Base-by-base conservation (phyloP, 2,329 filamentous ascomycete species). In the Xylaria sp. region DNA sequence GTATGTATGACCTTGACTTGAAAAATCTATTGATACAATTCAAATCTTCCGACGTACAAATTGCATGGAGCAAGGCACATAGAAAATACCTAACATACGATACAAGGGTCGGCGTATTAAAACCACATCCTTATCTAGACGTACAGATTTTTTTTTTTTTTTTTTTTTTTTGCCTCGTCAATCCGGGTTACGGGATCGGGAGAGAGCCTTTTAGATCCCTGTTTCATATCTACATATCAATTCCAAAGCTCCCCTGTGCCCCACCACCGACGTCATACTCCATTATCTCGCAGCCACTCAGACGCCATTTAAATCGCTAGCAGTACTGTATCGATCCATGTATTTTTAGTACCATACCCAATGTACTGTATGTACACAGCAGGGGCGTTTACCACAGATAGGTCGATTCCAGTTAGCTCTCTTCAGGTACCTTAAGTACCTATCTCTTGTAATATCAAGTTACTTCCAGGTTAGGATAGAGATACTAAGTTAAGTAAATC, bases 241-340 rank as follows among this genome's bases (percentile, higher is more conserved):
- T 47, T 47, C 42, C 42, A 47, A 47, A 47, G 34, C 34, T 51
- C n/a, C 19, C 8, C 3, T 9, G 12, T 17, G 27, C 51, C 14
- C 32, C 42, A n/a, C n/a, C 12, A 51, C 53, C 50, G 53, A 64
- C 53, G 61, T 64, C 61, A 64, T 64, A 32, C 30, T 8, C 6
- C 34, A 54, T 61, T 30, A 32, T n/a, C 30, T 21, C 2, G 8
- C 4, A n/a, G 12, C 39, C 27, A 32, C 27, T 45, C n/a, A 11
- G 21, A 42, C 24, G 48, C 12, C 17, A 50, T 50, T 24, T n/a
- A 51, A 17, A 55, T 55, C 51, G 30, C 51, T 30, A 55, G 51
- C 51, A 30, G 24, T 27, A 12, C 6, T 24, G 11, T 24, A 5
- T 30, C 17, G 17, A 47, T 47, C 5, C 1, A 47, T 17, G 42